A percentile compares a stretch with the other conserved stretches of the same genome.
Conservation (phyloP, 2,329 filamentous ascomycete species). For the Ophiostoma sp. region DNA sequence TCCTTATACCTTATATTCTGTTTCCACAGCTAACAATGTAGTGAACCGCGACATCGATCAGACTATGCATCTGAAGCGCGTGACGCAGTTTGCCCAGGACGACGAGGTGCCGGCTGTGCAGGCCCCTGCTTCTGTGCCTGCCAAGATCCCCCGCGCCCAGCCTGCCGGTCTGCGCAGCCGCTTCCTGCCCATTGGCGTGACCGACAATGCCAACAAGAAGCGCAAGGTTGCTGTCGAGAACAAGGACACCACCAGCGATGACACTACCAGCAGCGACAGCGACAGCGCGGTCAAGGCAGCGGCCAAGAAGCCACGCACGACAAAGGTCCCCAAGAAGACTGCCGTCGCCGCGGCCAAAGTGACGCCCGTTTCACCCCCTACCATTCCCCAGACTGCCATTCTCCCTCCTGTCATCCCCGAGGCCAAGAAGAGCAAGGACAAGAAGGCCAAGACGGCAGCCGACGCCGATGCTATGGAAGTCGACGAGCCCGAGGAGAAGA, state of each 20-base stretch:
- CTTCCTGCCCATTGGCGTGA: conserved; percentile 60
- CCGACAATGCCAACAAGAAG: conserved; percentile 33
- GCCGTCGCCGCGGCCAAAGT: background rate
- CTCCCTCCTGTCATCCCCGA: conserved; percentile 22
- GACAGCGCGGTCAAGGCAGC: background rate
- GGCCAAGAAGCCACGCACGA: conserved; percentile 9
- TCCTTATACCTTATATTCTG: conserved; percentile 18
- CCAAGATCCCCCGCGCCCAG: conserved; percentile 54
- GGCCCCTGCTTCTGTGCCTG: conserved; percentile 38
- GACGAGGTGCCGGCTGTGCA: conserved; percentile 26
- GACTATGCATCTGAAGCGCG: conserved; percentile 60
- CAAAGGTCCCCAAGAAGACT: background rate
- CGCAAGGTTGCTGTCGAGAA: conserved; percentile 34
- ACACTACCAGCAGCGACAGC: conserved; percentile 4
- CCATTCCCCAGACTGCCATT: background rate
- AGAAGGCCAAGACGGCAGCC: conserved; percentile 20
- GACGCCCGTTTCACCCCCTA: background rate
- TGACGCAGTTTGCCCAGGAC: conserved; percentile 51
- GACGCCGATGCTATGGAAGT: conserved; percentile 13
- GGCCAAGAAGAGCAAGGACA: conserved; percentile 33
- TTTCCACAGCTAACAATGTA: conserved; percentile 32
- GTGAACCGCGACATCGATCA: conserved; percentile 48
- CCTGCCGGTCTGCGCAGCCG: conserved; percentile 63
- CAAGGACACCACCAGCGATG: background rate
- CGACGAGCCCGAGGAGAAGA: background rate